Evolutionary conservation across 805 yeast genomes (phyloP).

Genomic region (Saccharomycopsis malanga): DNA sequence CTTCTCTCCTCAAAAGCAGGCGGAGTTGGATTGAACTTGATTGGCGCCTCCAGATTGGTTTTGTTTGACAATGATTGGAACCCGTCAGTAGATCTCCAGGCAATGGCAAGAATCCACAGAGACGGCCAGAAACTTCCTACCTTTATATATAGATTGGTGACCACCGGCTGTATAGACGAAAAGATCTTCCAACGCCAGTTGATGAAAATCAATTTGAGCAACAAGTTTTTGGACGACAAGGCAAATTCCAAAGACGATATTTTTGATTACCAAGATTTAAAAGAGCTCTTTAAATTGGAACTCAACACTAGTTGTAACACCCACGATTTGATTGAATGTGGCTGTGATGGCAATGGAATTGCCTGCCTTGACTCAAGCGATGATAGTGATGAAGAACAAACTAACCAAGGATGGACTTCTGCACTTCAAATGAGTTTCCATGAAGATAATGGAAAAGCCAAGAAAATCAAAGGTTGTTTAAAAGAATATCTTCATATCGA

Average conservation of each 20-base stretch:
- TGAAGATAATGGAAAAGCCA: neutral
- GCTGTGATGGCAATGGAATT: constrained; percentile 50
- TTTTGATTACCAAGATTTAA: constrained; percentile 62
- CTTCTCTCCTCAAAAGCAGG: constrained; percentile 86
- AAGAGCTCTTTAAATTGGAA: constrained; percentile 63
- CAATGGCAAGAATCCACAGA: constrained; percentile 91
- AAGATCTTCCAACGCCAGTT: constrained; percentile 89
- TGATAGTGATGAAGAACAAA: neutral
- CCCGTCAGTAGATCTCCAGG: constrained; percentile 86
- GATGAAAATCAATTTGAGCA: constrained; percentile 73
- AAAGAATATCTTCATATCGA: constrained; percentile 5
- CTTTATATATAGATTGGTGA: constrained; percentile 71
- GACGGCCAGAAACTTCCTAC: constrained; percentile 85
- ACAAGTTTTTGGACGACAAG: constrained; percentile 46
- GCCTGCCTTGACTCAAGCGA: neutral
- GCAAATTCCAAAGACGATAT: constrained; percentile 48
- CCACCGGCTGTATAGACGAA: constrained; percentile 90
- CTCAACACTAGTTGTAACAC: constrained; percentile 53
- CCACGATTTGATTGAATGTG: constrained; percentile 66
- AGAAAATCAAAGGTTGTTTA: constrained; percentile 5
- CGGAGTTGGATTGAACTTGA: constrained; percentile 83
- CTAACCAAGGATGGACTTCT: constrained; percentile 3
- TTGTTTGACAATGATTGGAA: constrained; percentile 96
- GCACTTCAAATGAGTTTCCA: neutral
- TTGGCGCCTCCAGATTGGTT: constrained; percentile 74